Evolutionary conservation across 192 early-diverging fungal genomes (phyloP), one percentile per base, ranked within the genome.

Genomic region (Spinellus fusiger): DNA sequence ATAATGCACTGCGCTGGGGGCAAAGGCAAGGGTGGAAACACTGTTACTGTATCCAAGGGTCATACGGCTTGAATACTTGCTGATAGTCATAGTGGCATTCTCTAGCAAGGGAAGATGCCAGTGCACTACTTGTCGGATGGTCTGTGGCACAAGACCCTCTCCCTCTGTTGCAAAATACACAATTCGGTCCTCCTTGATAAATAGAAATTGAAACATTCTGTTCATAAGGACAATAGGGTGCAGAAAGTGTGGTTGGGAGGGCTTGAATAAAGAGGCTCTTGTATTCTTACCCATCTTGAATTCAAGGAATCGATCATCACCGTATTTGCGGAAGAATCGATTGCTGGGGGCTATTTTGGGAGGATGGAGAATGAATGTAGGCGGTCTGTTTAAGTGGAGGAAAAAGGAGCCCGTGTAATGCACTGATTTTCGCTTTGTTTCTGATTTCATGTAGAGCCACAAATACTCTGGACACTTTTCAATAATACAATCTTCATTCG

Each of bases 111-210:
- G 68, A 1, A 74, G 51, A 53, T 74, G 64, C 64, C 51, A 70
- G 53, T 74, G 23, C 26, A 74, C 62, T 5, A 66, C 53, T 50
- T 70, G 26, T 15, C 38, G 37, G n/a, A 70, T 35, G 7, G 51
- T 27, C 9, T 62, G 55, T 15, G 40, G 3, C 8, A 46, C 0
- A 5, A 74, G 33, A 0, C 33, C 54, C 3, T 31, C n/a, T 5
- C 72, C 72, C 15, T 55, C 59, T 1, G 72, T 74, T 10, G 72
- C 72, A 49, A 74, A 74, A 10, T 62, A 66, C 16, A 61, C 59
- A 1, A 74, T 27, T 1, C 26, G 48, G 12, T 33, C 50, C 0
- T 69, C 63, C 38, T 70, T 74, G 3, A 61, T 48, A 59, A 70
- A 74, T 34, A 74, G 66, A 38, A 74, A 66, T 12, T 47, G 26